These are phyloP conservation scores for Xylaria sp. DNA, from an alignment of 2,329 filamentous ascomycete species.

Conservation along the genomic window DNA sequence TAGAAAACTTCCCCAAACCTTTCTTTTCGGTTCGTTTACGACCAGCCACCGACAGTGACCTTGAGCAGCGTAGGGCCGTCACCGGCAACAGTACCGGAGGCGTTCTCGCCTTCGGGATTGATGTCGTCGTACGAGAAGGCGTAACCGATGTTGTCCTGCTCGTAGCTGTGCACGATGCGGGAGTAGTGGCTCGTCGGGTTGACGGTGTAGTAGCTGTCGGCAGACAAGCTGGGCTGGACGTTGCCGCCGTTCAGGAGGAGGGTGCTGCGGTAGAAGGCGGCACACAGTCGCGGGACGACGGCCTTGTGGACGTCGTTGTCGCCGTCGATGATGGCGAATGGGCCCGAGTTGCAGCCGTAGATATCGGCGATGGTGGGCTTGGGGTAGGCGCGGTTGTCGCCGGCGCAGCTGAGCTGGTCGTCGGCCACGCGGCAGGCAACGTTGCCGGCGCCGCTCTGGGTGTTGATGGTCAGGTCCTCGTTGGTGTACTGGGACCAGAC, in stretches of 20 bases:
- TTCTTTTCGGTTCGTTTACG: background rate
- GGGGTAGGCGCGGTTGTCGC: constrained; percentile 56
- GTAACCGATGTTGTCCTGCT: constrained; percentile 70
- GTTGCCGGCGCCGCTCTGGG: constrained; percentile 54
- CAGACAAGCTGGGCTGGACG: constrained; percentile 55
- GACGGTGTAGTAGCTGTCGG: constrained; percentile 58
- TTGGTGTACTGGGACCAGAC: constrained; percentile 59
- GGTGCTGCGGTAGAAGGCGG: constrained; percentile 62
- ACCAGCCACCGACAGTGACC: constrained; percentile 58
- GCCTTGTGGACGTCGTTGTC: constrained; percentile 57
- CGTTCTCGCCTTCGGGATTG: constrained; percentile 66
- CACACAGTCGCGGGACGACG: constrained; percentile 61
- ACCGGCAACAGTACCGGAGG: constrained; percentile 63
- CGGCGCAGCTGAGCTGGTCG: constrained; percentile 53
- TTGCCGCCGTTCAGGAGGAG: constrained; percentile 60
- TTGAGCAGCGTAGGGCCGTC: constrained; percentile 58
- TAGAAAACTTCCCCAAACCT: constrained; percentile 12
- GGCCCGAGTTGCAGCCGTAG: constrained; percentile 63
- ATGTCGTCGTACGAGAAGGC: constrained; percentile 77
- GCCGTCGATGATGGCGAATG: constrained; percentile 53
- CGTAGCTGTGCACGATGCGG: constrained; percentile 68
- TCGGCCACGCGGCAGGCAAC: constrained; percentile 55
- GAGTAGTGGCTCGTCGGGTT: constrained; percentile 66
- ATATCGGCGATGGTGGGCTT: constrained; percentile 60
- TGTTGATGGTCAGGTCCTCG: constrained; percentile 56